These are phyloP conservation scores for Aaosphaeria pasadenensis DNA, from an alignment of 2,329 filamentous ascomycete species.

Conservation along the genomic window DNA sequence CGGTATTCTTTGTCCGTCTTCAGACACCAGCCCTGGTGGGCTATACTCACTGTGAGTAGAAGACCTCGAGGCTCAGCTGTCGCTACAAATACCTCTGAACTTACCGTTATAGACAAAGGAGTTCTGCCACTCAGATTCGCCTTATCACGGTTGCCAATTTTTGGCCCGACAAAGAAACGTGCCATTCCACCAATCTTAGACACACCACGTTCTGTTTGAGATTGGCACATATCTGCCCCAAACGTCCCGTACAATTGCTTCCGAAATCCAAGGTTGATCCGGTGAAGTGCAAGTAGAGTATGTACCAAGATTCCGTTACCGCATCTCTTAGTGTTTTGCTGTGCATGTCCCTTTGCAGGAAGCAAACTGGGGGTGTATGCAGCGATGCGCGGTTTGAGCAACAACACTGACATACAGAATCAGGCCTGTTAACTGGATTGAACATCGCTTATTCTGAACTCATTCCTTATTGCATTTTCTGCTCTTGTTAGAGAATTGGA, in stretches of 20 bases:
- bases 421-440: not conserved
- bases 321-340: constrained; percentile 21
- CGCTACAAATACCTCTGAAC: constrained; percentile 39
- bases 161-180: constrained; percentile 32
- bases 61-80: constrained; percentile 26
- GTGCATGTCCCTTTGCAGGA: constrained; percentile 28
- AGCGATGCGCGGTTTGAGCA: constrained; percentile 1
- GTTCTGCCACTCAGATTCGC: constrained; percentile 25
- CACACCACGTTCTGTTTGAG: constrained; percentile 27
- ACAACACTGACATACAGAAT: constrained; percentile 21
- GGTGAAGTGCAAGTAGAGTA: constrained; percentile 32
- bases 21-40: constrained; percentile 24
- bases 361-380: constrained; percentile 28
- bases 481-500: not conserved
- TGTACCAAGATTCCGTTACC: constrained; percentile 34
- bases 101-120: constrained; percentile 37
- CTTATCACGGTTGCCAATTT: constrained; percentile 25
- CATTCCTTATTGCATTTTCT: not conserved
- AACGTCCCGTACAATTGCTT: constrained; percentile 26
- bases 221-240: constrained; percentile 13
- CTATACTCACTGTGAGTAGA: constrained; percentile 34
- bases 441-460: not conserved
- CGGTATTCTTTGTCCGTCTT: constrained; percentile 41
- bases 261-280: constrained; percentile 16
- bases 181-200: constrained; percentile 31